phyloP scores from a whole-genome alignment of 2,329 filamentous ascomycete species.

The Diaporthe citri region DNA sequence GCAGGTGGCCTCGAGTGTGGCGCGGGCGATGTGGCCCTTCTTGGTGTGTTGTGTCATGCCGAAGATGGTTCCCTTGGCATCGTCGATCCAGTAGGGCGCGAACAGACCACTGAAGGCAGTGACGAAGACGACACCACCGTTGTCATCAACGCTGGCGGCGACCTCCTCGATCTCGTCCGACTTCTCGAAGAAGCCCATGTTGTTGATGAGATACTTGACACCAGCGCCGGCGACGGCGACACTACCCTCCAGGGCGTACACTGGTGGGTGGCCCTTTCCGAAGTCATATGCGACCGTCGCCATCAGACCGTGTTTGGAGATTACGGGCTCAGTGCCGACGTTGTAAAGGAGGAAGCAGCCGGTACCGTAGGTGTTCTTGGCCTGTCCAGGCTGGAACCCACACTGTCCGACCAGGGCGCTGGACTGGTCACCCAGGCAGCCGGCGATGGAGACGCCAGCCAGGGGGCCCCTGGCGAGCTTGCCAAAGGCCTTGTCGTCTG shows the following conservation, averaged over 20 bases:
- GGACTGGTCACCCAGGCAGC: conserved; percentile 89
- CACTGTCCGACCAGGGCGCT: conserved; percentile 88
- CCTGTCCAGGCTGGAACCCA: conserved; percentile 83
- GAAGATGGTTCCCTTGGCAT: conserved; percentile 89
- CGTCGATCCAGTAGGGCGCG: conserved; percentile 95
- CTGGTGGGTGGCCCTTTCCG: conserved; percentile 68
- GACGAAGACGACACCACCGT: conserved; percentile 87
- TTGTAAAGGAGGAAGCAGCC: conserved; percentile 93
- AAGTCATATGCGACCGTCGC: conserved; percentile 92
- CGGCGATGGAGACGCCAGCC: conserved; percentile 80
- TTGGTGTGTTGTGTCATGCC: conserved; percentile 89
- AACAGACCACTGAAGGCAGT: conserved; percentile 93
- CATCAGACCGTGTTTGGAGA: conserved; percentile 85
- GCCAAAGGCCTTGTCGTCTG: conserved; percentile 80
- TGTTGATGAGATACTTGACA: conserved; percentile 79
- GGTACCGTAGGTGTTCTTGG: conserved; percentile 93
- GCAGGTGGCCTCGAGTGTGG: conserved; percentile 90
- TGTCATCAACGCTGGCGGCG: conserved; percentile 72
- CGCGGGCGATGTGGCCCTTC: conserved; percentile 87
- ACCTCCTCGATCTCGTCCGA: conserved; percentile 64
- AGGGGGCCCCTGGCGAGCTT: conserved; percentile 74
- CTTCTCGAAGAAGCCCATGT: conserved; percentile 70
- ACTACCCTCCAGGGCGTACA: conserved; percentile 87
- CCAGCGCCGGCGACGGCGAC: conserved; percentile 86
- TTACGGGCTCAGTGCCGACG: conserved; percentile 85